Percentiles rank a stretch among this genome's conserved stretches.
Conservation (phyloP, 192 early-diverging fungal genomes). For the Thamnidium elegans region DNA sequence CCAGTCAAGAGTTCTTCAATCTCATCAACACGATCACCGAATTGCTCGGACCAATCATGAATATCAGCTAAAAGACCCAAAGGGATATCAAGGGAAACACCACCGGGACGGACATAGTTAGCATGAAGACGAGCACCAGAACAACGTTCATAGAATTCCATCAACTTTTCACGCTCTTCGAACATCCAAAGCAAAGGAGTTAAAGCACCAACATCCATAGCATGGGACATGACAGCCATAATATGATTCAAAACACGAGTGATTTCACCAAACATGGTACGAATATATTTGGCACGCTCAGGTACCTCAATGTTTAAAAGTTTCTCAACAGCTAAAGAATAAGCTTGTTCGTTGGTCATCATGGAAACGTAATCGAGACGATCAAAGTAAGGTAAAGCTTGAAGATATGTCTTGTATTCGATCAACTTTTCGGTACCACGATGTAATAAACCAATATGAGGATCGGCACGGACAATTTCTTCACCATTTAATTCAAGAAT, state of each 20-base stretch:
- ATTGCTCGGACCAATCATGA: conserved; percentile 91
- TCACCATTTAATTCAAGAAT: conserved; percentile 94
- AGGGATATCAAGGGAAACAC: conserved; percentile 91
- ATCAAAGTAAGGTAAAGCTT: conserved; percentile 98
- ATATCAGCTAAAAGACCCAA: conserved; percentile 94
- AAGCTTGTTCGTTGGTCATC: conserved; percentile 99
- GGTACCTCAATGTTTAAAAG: conserved; percentile 97
- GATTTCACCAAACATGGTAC: conserved; percentile 96
- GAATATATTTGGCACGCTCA: conserved; percentile 91
- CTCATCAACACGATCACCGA: conserved; percentile 87
- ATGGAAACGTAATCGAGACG: conserved; percentile 98
- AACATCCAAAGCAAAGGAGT: conserved; percentile 99
- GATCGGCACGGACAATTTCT: conserved; percentile 89
- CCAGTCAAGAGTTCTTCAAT: conserved; percentile 89
- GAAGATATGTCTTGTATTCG: conserved; percentile 98
- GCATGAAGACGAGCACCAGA: conserved; percentile 98
- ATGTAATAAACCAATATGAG: conserved; percentile 96
- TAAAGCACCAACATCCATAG: conserved; percentile 96
- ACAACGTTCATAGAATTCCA: conserved; percentile 99
- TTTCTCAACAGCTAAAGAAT: conserved; percentile 97
- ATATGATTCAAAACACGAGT: conserved; percentile 98
- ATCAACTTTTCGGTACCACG: conserved; percentile 99
- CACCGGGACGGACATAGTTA: conserved; percentile 95
- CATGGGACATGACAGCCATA: conserved; percentile 95
- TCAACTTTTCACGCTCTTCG: conserved; percentile 98